phyloP scores from a whole-genome alignment of 176 grass and related monocot genomes.

The Triticum timopheevii region DNA sequence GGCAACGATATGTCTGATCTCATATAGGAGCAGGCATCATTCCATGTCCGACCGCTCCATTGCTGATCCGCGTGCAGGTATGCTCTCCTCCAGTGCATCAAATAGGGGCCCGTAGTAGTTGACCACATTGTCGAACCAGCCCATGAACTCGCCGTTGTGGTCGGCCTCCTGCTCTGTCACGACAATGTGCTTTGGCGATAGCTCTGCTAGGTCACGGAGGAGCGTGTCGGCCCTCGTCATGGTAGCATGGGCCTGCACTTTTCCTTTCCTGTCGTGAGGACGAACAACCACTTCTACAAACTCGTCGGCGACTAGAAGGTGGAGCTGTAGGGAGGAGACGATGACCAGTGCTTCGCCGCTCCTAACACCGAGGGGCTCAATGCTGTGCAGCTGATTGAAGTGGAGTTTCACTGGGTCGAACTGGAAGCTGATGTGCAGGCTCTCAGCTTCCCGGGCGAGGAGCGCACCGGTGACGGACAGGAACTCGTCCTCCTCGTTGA shows the following conservation, averaged over 20 bases:
- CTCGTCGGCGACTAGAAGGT: conserved; percentile 34
- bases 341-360: conserved; percentile 44
- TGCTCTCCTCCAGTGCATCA: no score
- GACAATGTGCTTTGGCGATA: no score
- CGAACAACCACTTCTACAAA: background rate
- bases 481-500: conserved; percentile 37
- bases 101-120: no score
- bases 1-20: conserved; percentile 63
- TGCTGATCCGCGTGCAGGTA: no score
- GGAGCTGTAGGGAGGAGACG: conserved; percentile 46
- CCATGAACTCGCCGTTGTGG: no score
- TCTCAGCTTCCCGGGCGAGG: conserved; percentile 35
- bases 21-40: conserved; percentile 37
- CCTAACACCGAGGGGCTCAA: conserved; percentile 35
- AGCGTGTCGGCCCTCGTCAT: no score
- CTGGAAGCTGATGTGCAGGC: conserved; percentile 36
- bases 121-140: no score
- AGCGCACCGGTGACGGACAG: conserved; percentile 19
- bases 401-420: conserved; percentile 34
- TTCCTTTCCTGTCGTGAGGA: background rate
- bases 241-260: background rate
- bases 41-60: no score
- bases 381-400: conserved; percentile 1
- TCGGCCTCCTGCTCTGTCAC: no score
- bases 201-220: no score